These are phyloP conservation scores for Aaosphaeria arxii DNA, from an alignment of 2,329 filamentous ascomycete species.

Conservation along the genomic window DNA sequence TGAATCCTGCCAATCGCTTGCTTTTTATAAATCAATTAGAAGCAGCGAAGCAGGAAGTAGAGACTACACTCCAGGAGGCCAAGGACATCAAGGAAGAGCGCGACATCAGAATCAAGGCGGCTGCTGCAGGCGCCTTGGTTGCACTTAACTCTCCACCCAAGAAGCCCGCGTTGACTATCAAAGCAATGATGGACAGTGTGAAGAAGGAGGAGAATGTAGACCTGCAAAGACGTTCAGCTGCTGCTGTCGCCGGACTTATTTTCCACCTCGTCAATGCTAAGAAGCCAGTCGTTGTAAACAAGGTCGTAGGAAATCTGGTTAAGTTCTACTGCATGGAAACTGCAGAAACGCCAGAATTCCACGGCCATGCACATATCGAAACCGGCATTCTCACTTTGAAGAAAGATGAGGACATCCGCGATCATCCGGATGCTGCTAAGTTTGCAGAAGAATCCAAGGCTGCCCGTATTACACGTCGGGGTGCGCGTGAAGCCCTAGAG, in stretches of 20 bases:
- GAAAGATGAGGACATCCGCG: constrained; percentile 93
- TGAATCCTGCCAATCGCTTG: constrained; percentile 83
- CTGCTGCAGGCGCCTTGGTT: constrained; percentile 82
- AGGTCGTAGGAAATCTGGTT: constrained; percentile 91
- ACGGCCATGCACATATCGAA: constrained; percentile 73
- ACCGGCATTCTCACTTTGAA: constrained; percentile 86
- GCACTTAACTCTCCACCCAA: constrained; percentile 86
- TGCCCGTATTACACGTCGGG: constrained; percentile 84
- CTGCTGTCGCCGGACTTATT: constrained; percentile 81
- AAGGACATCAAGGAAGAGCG: constrained; percentile 74
- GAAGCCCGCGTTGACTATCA: constrained; percentile 90
- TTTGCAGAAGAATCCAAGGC: constrained; percentile 87
- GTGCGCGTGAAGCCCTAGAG: constrained; percentile 91
- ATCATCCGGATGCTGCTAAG: constrained; percentile 85
- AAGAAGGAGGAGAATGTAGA: constrained; percentile 91
- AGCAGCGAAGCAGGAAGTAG: constrained; percentile 70
- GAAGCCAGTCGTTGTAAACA: constrained; percentile 83
- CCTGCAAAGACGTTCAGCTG: constrained; percentile 81
- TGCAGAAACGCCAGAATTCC: constrained; percentile 94
- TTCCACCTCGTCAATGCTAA: constrained; percentile 78
- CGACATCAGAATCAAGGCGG: constrained; percentile 82
- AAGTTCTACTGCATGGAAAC: constrained; percentile 98
- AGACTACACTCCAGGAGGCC: constrained; percentile 75
- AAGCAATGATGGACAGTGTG: constrained; percentile 96
- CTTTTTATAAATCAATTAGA: constrained; percentile 76